phyloP scores from a whole-genome alignment of 371 early-diverging fungal species.

The Haplosporangium sp. region DNA sequence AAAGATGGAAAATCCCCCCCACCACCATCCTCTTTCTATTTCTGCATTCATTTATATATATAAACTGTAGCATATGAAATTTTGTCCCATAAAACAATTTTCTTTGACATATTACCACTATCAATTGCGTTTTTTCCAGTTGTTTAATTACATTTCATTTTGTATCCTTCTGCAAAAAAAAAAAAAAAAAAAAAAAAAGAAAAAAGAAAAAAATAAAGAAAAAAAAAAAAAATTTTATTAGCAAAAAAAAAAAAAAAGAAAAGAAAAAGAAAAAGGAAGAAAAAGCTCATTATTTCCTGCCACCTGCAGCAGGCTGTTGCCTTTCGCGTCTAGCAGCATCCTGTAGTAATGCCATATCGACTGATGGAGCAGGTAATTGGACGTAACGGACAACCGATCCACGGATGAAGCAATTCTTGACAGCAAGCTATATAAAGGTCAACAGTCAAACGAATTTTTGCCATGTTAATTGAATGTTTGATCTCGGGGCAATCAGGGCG shows the following conservation, averaged over 20 bases:
- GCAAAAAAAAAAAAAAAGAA: neutral
- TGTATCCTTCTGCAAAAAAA: neutral
- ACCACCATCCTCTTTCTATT: neutral
- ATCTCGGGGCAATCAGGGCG: no score
- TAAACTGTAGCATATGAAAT: neutral
- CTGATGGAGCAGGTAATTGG: constrained; percentile 86
- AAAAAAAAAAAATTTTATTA: no score
- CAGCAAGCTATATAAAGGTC: constrained; percentile 74
- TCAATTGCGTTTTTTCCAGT: neutral
- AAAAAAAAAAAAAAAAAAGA: no score
- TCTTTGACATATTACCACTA: no score
- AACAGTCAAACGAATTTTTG: neutral
- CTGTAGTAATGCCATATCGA: constrained; percentile 95
- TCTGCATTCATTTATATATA: constrained; percentile 12
- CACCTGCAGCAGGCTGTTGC: constrained; percentile 67
- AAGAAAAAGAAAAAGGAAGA: no score
- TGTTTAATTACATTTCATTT: neutral
- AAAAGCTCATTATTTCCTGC: constrained; percentile 26
- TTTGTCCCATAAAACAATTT: neutral
- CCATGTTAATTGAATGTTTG: no score
- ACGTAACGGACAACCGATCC: constrained; percentile 99
- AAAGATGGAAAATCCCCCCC: neutral
- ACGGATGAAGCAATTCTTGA: constrained; percentile 98
- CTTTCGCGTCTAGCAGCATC: constrained; percentile 95
- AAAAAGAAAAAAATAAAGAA: no score